These are phyloP conservation scores for Paramyrothecium sp. DNA, from an alignment of 2,329 filamentous ascomycete genomes.

Conservation along the genomic window DNA sequence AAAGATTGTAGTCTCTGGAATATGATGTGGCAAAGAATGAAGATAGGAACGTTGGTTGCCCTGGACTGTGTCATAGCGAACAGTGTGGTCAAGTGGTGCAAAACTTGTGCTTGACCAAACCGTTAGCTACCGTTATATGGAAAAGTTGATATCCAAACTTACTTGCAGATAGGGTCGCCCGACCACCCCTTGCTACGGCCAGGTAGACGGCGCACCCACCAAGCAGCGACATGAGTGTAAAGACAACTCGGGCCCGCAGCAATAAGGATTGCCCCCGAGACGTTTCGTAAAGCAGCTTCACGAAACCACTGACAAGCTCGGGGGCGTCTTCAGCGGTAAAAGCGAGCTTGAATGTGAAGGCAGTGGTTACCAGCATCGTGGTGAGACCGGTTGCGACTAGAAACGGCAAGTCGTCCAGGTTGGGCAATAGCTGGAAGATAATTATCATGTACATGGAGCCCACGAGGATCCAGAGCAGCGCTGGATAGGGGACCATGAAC, in stretches of 20 bases:
- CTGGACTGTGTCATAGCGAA: constrained; percentile 86
- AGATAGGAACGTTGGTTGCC: constrained; percentile 80
- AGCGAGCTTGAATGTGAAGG: constrained; percentile 82
- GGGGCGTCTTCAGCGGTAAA: constrained; percentile 88
- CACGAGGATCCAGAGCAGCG: constrained; percentile 73
- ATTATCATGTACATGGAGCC: constrained; percentile 66
- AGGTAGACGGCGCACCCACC: constrained; percentile 37
- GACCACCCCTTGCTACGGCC: constrained; percentile 29
- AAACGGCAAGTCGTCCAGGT: constrained; percentile 39
- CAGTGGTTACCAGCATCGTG: constrained; percentile 45
- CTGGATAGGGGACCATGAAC: constrained; percentile 63
- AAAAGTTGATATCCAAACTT: neutral
- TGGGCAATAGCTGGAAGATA: constrained; percentile 41
- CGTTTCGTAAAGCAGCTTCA: constrained; percentile 35
- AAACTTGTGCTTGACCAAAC: constrained; percentile 30
- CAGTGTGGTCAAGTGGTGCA: constrained; percentile 72
- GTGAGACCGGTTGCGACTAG: constrained; percentile 37
- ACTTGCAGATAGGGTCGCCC: constrained; percentile 6
- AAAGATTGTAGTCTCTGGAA: constrained; percentile 47
- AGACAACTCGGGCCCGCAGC: constrained; percentile 47
- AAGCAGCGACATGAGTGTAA: constrained; percentile 43
- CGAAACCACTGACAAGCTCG: constrained; percentile 64
- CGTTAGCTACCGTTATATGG: constrained; percentile 8
- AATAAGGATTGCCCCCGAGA: constrained; percentile 45
- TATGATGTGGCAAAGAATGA: constrained; percentile 69